Base-by-base conservation (phyloP, 2,329 filamentous ascomycete species). In the Apiospora kogelbergensis region DNA sequence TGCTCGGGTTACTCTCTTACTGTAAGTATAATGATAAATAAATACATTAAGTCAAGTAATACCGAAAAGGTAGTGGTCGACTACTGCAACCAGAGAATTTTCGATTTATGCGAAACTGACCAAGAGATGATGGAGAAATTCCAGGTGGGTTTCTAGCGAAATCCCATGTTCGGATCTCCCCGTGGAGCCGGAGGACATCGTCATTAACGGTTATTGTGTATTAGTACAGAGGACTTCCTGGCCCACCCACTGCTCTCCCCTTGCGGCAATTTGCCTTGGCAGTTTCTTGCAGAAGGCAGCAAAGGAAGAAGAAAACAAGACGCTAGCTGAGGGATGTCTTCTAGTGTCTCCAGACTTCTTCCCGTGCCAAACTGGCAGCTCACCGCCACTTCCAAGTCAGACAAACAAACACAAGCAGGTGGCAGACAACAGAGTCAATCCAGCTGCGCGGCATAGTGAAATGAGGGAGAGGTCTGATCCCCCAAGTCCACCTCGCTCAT, bases 391-490 rank as follows among this genome's bases (percentile, higher is more conserved):
- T 60, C 13, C 53, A n/a, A 60, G 53, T 37, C 53, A 60, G 53
- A 60, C 53, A 60, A 6, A 60, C 53, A 60, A 30, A 60, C 53
- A 60, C 17, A 60, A 37, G 53, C 53, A 57, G 48, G 48, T 57
- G 48, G 48, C 48, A 60, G 53, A 60, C 53, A 60, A 60, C 4
- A 53, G 53, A 60, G 53, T 37, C 53, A 60, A 60, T 60, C n/a
- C 53, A 60, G 30, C 30, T 60, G 48, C 26, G 48, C 26, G 22
- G 46, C 46, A 37, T 17, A 57, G 33, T 11, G 53, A 60, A 60
- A 60, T 60, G 53, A 60, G 53, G 7, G 30, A 37, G 24, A 60
- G 53, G 53, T 60, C 53, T 60, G 53, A 60, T 37, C 53, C 48
- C 48, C 46, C 46, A 26, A 30, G 24, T 24, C 24, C 13, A 17